These are phyloP conservation scores for Craspedostauros australis DNA, from an alignment of 108 stramenopile genomes.

Conservation along the genomic window DNA sequence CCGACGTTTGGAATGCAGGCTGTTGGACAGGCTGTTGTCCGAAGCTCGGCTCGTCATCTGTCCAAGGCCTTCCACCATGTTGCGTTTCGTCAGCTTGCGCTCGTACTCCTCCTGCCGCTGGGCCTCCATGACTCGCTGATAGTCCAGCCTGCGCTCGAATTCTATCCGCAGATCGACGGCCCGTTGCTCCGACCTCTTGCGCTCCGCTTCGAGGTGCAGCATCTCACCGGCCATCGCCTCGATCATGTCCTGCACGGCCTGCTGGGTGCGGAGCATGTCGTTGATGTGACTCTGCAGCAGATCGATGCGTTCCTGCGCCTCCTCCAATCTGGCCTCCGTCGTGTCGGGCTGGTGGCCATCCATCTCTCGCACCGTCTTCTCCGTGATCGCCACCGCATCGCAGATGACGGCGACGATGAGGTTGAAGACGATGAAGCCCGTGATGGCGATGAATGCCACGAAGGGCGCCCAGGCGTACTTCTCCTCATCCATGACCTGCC, in stretches of 20 bases:
- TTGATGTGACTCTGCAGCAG: conserved; percentile 18
- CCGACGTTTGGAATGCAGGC: too few relatives aligned
- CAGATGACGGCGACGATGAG: conserved; percentile 77
- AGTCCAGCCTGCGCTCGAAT: conserved; percentile 12
- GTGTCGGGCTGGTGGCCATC: conserved; percentile 19
- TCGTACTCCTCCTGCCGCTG: too few relatives aligned
- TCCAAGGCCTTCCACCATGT: too few relatives aligned
- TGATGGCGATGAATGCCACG: conserved; percentile 40
- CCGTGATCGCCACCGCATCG: conserved; percentile 45
- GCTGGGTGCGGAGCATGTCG: conserved; percentile 28
- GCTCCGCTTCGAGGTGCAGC: conserved; percentile 23
- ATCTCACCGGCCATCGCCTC: conserved; percentile 24
- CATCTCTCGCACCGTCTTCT: conserved; percentile 21
- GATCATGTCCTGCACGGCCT: conserved; percentile 32
- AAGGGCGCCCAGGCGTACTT: conserved; percentile 37
- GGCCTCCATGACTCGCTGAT: conserved; percentile 12
- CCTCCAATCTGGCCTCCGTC: conserved; percentile 11
- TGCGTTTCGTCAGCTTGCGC: too few relatives aligned
- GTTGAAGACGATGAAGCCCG: conserved; percentile 70
- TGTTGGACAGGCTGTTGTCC: too few relatives aligned
- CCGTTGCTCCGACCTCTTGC: conserved; percentile 17
- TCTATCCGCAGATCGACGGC: conserved; percentile 12
- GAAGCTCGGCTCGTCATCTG: too few relatives aligned
- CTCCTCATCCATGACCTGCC: conserved; percentile 21
- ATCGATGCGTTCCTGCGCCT: conserved; percentile 31